Conservation (phyloP, 805 yeast species). For the Zygoascus bituminiphila region DNA sequence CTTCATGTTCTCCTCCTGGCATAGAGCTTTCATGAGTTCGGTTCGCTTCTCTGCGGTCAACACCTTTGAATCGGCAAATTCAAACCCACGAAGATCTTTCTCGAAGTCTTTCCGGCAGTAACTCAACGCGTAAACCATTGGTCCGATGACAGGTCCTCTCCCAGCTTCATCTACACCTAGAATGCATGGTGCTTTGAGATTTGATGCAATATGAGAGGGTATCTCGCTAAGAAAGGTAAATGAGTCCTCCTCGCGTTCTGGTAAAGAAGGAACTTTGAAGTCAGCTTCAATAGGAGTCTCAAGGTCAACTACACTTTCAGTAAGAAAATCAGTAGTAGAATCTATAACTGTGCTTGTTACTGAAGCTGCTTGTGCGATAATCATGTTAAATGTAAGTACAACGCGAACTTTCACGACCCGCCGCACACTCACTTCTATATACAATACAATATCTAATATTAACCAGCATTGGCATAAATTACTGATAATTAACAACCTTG, state of each 20-base stretch:
- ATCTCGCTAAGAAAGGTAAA: conserved; percentile 17
- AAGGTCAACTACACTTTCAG: neutral
- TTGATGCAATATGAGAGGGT: conserved; percentile 6
- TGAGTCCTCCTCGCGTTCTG: conserved; percentile 9
- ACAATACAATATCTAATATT: neutral
- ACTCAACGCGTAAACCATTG: conserved; percentile 92
- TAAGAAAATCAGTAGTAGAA: neutral
- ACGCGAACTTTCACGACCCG: neutral
- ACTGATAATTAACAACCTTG: conserved; percentile 18
- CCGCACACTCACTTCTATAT: neutral
- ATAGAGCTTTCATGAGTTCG: conserved; percentile 50
- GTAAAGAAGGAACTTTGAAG: conserved; percentile 21
- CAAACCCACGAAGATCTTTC: conserved; percentile 47
- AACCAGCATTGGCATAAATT: too few species aligned
- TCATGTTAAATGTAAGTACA: neutral
- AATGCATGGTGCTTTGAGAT: conserved; percentile 25
- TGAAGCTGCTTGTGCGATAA: neutral
- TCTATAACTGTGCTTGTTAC: neutral
- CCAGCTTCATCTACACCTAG: conserved; percentile 99
- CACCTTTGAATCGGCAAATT: conserved; percentile 90
- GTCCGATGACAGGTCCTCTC: conserved; percentile 94
- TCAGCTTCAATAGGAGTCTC: conserved; percentile 1
- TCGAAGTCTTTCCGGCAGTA: conserved; percentile 55
- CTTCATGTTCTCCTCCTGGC: conserved; percentile 38
- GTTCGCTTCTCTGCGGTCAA: conserved; percentile 66